Evolutionary conservation across 495 filamentous ascomycete genomes (phyloP).

Genomic region (Rostrohypoxylon terebratum): DNA sequence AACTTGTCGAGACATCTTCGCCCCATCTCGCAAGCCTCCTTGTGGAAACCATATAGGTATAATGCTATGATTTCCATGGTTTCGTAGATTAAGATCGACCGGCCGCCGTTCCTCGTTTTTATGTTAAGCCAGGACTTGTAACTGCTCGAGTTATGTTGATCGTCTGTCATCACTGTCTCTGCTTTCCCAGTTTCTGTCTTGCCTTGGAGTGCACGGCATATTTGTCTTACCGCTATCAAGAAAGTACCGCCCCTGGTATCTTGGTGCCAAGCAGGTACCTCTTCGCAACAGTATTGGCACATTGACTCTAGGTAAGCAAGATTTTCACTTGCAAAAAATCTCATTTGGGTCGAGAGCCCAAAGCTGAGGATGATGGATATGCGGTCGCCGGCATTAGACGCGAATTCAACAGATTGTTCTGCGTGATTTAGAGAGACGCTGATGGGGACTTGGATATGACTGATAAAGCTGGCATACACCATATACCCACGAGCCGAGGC

Average conservation of each 20-base stretch:
- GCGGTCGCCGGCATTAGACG: slow-evolving; percentile 76
- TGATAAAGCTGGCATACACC: slow-evolving; percentile 77
- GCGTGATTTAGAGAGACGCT: slow-evolving; percentile 69
- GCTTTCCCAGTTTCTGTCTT: slow-evolving; percentile 74
- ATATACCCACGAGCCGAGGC: slow-evolving; percentile 77
- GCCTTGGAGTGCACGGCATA: slow-evolving; percentile 82
- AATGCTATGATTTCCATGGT: slow-evolving; percentile 77
- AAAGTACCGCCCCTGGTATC: slow-evolving; percentile 85
- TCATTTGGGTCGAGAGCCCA: slow-evolving; percentile 75
- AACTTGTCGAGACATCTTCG: slow-evolving; percentile 68
- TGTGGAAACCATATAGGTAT: slow-evolving; percentile 80
- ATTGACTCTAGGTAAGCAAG: slow-evolving; percentile 79
- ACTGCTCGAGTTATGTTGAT: slow-evolving; percentile 69
- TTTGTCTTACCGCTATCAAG: slow-evolving; percentile 77
- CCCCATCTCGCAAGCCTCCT: slow-evolving; percentile 75
- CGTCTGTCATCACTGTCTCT: slow-evolving; percentile 75
- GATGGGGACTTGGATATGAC: slow-evolving; percentile 75
- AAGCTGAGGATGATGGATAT: slow-evolving; percentile 80
- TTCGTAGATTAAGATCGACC: slow-evolving; percentile 77
- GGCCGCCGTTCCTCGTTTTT: slow-evolving; percentile 55
- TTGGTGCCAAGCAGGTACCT: slow-evolving; percentile 76
- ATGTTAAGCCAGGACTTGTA: slow-evolving; percentile 71
- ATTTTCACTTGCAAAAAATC: slow-evolving; percentile 79
- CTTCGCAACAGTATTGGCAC: slow-evolving; percentile 78
- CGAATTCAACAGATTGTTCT: slow-evolving; percentile 76